Percentiles rank a stretch among this genome's conserved stretches.
These are phyloP conservation scores for Citrullus amarus DNA, from an alignment of 306 rosid species.

Conservation along the genomic window DNA sequence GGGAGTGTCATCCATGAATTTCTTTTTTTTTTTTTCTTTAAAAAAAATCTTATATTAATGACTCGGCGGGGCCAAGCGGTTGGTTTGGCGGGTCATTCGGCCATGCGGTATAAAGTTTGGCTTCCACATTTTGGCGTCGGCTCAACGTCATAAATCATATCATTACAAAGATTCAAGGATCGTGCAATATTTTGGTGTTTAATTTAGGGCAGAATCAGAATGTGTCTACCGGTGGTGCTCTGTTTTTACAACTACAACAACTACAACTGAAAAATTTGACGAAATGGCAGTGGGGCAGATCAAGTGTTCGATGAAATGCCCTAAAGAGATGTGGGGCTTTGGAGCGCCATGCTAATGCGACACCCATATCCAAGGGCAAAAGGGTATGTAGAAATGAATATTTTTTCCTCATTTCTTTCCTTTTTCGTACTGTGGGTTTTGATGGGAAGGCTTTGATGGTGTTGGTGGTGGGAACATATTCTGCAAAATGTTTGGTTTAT, in stretches of 20 bases:
- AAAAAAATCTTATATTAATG: too few species aligned
- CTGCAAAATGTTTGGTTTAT: background rate
- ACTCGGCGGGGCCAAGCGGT: background rate
- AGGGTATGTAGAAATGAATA: background rate
- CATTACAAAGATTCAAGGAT: background rate
- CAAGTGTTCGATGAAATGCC: constrained; percentile 1
- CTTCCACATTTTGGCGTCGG: background rate
- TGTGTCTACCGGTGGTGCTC: background rate
- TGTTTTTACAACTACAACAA: background rate
- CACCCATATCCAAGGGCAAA: background rate
- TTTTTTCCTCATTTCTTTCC: background rate
- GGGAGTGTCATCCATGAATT: too few species aligned
- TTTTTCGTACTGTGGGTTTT: background rate
- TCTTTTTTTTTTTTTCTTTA: too few species aligned
- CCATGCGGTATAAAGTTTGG: background rate
- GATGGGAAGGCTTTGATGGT: background rate
- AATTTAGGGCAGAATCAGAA: background rate
- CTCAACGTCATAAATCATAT: background rate
- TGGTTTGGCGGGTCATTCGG: background rate
- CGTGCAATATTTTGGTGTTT: background rate
- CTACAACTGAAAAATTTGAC: background rate
- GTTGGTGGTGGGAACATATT: background rate
- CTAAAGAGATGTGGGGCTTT: background rate
- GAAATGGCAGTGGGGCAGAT: background rate
- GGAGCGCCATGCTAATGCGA: background rate